Conservation (phyloP, 306 rosid genomes). For the Alnus glutinosa region DNA sequence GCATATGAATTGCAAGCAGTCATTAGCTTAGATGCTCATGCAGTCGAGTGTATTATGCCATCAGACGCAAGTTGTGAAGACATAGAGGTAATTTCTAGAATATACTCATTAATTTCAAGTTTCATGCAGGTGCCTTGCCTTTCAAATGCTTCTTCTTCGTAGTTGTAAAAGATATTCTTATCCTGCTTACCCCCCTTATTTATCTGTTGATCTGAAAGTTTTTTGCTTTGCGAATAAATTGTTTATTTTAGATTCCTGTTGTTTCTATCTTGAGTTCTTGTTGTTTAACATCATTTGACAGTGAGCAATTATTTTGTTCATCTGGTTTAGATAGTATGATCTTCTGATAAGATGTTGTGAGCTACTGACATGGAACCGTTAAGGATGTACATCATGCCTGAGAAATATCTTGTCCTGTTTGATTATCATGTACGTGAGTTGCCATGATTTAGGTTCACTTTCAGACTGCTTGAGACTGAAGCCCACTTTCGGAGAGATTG, state of each 20-base stretch:
- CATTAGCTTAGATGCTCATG: conserved; percentile 52
- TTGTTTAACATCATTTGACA: background rate
- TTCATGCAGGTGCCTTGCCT: background rate
- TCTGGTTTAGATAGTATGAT: background rate
- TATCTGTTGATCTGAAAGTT: background rate
- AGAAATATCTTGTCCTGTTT: background rate
- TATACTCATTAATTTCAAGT: background rate
- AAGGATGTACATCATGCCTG: background rate
- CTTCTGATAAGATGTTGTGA: background rate
- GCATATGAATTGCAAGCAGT: conserved; percentile 88
- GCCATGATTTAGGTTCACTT: background rate
- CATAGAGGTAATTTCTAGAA: conserved; percentile 54
- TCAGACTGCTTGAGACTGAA: background rate
- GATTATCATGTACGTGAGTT: background rate
- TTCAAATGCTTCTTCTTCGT: background rate
- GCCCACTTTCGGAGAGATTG: background rate
- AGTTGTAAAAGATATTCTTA: background rate
- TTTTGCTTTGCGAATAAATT: background rate
- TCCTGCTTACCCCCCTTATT: background rate
- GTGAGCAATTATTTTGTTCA: background rate
- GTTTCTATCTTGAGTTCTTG: conserved; percentile 3
- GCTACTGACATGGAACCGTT: background rate
- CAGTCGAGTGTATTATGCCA: conserved; percentile 60
- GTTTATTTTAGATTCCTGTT: background rate
- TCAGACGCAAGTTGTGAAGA: conserved; percentile 83